phyloP scores from a whole-genome alignment of 306 rosid genomes.

The Cucumis cinereus region DNA sequence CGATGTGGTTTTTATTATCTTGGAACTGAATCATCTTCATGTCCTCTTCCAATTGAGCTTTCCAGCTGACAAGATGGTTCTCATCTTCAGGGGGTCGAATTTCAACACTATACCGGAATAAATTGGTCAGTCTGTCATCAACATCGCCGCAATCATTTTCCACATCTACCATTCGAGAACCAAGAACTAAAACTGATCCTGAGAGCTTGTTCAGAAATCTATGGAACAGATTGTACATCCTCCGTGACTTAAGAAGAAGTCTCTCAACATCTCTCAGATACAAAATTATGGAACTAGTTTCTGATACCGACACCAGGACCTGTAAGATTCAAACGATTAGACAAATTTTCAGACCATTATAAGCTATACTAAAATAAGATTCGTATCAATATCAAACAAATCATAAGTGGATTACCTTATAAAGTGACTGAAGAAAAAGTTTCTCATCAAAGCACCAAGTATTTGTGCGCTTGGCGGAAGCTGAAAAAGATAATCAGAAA shows the following conservation, averaged over 20 bases:
- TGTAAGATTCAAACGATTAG: conserved; percentile 13
- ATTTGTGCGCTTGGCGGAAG: conserved; percentile 35
- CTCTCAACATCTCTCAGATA: conserved; percentile 72
- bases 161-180: conserved; percentile 44
- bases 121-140: conserved; percentile 36
- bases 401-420: conserved; percentile 49
- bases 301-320: conserved; percentile 68
- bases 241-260: conserved; percentile 49
- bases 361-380: not conserved
- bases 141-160: conserved; percentile 33
- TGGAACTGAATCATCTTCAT: conserved; percentile 51
- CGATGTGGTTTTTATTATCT: conserved; percentile 83
- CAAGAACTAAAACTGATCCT: conserved; percentile 69
- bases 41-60: conserved; percentile 58
- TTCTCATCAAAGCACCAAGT: conserved; percentile 81
- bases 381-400: not conserved
- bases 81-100: conserved; percentile 69
- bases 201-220: conserved; percentile 62
- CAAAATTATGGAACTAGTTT: conserved; percentile 58
- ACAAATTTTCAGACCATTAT: not conserved
- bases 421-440: conserved; percentile 67
- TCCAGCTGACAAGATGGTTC: conserved; percentile 45
- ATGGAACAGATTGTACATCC: conserved; percentile 51
- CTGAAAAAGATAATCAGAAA: conserved; percentile 30
- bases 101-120: conserved; percentile 58